Percentiles rank a stretch among this genome's conserved stretches.
Evolutionary conservation across 139 green algal genomes (phyloP).

Genomic region (Chlorella ohadii): DNA sequence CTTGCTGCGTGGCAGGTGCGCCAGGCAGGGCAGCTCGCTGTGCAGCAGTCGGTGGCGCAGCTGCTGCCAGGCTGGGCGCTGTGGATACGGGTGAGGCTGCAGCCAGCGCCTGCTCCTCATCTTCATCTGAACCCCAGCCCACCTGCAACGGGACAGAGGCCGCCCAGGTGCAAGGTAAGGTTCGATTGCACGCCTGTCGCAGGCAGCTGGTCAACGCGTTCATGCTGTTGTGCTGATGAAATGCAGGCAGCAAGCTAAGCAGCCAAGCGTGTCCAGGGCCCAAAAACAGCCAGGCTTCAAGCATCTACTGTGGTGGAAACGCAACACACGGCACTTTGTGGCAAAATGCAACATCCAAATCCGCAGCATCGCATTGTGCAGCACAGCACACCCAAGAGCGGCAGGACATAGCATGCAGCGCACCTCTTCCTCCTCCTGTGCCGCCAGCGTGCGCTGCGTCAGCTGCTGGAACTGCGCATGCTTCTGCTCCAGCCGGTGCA

Average conservation of each 20-base stretch:
- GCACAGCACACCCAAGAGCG: not conserved
- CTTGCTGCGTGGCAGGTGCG: not conserved
- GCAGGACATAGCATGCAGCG: too few relatives aligned
- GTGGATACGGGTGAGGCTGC: not conserved
- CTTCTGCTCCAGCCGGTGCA: constrained; percentile 65
- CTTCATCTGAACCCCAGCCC: not conserved
- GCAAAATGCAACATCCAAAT: too few relatives aligned
- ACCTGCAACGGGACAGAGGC: not conserved
- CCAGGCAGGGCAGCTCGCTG: not conserved
- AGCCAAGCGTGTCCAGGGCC: too few relatives aligned
- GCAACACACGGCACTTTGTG: too few relatives aligned
- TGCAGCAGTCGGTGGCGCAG: too few relatives aligned
- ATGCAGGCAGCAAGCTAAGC: too few relatives aligned
- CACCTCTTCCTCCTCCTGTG: constrained; percentile 26
- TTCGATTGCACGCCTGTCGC: too few relatives aligned
- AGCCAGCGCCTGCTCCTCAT: not conserved
- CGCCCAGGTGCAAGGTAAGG: not conserved
- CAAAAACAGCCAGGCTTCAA: too few relatives aligned
- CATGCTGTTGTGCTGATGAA: too few relatives aligned
- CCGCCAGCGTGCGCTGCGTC: not conserved
- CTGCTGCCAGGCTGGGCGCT: not conserved
- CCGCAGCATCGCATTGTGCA: not conserved
- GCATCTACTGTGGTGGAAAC: too few relatives aligned
- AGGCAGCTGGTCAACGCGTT: too few relatives aligned
- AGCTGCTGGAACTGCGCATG: constrained; percentile 32